Base-by-base conservation (phyloP, 805 yeast species). In the Ogataea corticis region DNA sequence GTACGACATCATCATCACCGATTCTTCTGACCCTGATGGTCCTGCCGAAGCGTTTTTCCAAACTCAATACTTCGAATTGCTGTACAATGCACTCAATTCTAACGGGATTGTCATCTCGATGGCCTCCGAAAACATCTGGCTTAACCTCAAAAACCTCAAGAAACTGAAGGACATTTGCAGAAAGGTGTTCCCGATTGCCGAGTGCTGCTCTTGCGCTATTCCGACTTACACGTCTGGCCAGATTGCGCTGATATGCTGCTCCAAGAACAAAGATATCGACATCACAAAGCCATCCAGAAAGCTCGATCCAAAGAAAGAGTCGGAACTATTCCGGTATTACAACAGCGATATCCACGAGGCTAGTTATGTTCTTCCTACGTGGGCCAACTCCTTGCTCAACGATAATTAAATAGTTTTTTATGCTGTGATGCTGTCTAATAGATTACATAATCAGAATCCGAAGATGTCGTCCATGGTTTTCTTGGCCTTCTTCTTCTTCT, bases 11-110 rank as follows among this genome's bases (percentile, higher is more conserved):
- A 87, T 90, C 48, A 88, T 90, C 49, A 87, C 96, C 14, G 97
- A 90, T 65, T 87, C 96, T 2, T 85, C 95, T 2, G 97, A 90
- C 65, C 97, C 97, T 1, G 97, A 90, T 57, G 97, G 70, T 6
- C 97, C 97, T 5, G 97, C 97, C 1, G 95, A 83, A 57, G 86
- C 86, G 15, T 86, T 90, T 56, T 90, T 90, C 70, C 87, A 88
- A 63, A 74, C 76, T 49, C 79, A 76, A 45, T 90, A 90, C 69
- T 90, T 89, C 67, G 72, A 80, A 57, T 69, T 90, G 44, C 69
- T 91, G 46, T 58, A 70, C 50, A 74, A 76, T 46, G 86, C 94
- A 4, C 73, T 90, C 44, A 77, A 76, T 36, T 72, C 72, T 2
- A 70, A 81, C 50, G 83, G 84, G 21, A 49, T 65, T 25, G 80